Evolutionary conservation across 352 stramenopile species (phyloP), one percentile per base, ranked within the genome.

Genomic region (Aphanomyces stellatus): DNA sequence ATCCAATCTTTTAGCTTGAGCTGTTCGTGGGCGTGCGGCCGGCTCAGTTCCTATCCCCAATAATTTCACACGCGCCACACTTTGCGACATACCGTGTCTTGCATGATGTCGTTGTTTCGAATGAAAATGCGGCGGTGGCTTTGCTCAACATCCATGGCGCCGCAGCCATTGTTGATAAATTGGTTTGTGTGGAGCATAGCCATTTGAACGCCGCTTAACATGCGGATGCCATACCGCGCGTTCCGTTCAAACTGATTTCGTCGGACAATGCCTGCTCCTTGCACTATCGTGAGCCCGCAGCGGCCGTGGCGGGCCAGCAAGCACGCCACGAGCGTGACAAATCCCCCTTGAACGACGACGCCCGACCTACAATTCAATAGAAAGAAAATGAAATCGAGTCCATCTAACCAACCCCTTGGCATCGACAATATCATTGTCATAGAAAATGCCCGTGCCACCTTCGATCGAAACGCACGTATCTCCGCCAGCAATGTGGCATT

Each of bases 101-200:
- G 88, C 37, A 73, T 72, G 77, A 91, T 89, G 17, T 88, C 78
- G 69, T 90, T 91, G 72, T 79, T 83, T 3, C 85, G 85, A 27
- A 93, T 76, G 30, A 91, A 80, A 57, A 91, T 91, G 28, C 85
- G 80, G 28, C 85, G 79, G 0, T 81, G 81, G 0, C 82, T 90
- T 46, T 87, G 86, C 51, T 93, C 85, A 0, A 83, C 74, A 51
- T 93, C 85, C 7, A 93, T 74, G 33, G 86, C 88, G 1, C 82
- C 82, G 35, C 85, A 93, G 13, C 75, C 49, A 25, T 93, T 81
- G n/a, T 75, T 72, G 24, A 76, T 73, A 24, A 93, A 74, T 2
- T 78, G 64, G 56, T 93, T 93, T 31, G 90, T 76, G 68, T 93
- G 81, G 24, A 93, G 63, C n/a, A 91, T 79, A 11, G 90, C 75